Conservation (phyloP, 768 basidiomycete species). For the Calocybe cyanea region DNA sequence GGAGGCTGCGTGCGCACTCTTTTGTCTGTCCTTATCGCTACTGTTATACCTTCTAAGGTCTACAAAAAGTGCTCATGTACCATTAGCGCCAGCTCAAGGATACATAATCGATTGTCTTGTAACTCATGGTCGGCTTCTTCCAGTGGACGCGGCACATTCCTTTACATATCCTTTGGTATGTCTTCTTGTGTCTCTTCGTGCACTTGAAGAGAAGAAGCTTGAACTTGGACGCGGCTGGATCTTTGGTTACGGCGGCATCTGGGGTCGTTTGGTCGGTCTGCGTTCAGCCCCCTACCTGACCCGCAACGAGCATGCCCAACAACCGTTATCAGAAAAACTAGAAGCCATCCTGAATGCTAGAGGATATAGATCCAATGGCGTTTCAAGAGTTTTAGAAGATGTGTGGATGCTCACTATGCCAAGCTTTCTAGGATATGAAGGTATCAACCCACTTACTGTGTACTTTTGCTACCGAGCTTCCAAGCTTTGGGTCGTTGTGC, state of each 20-base stretch:
- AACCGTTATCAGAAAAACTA: conserved; percentile 39
- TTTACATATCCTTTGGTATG: conserved; percentile 62
- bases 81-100: conserved; percentile 16
- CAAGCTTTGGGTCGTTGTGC: conserved; percentile 38
- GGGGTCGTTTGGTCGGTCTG: conserved; percentile 43
- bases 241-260: conserved; percentile 50
- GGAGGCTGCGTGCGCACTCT: conserved; percentile 6
- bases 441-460: conserved; percentile 67
- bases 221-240: conserved; percentile 46
- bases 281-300: conserved; percentile 42
- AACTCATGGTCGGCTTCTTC: conserved; percentile 50
- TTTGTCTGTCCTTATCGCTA: conserved; percentile 11
- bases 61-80: background rate
- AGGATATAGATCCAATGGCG: conserved; percentile 18
- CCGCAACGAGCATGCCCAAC: conserved; percentile 11
- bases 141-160: conserved; percentile 40
- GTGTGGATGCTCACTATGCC: conserved; percentile 79
- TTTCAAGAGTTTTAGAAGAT: conserved; percentile 31
- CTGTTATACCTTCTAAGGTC: conserved; percentile 1
- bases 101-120: conserved; percentile 53
- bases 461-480: conserved; percentile 56
- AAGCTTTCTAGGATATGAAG: conserved; percentile 59
- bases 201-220: conserved; percentile 42
- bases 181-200: conserved; percentile 51
- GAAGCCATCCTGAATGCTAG: conserved; percentile 27